Evolutionary conservation across 2,329 filamentous ascomycete genomes (phyloP), one percentile per base, ranked within the genome.

Genomic region (Aspergillus neotritici): DNA sequence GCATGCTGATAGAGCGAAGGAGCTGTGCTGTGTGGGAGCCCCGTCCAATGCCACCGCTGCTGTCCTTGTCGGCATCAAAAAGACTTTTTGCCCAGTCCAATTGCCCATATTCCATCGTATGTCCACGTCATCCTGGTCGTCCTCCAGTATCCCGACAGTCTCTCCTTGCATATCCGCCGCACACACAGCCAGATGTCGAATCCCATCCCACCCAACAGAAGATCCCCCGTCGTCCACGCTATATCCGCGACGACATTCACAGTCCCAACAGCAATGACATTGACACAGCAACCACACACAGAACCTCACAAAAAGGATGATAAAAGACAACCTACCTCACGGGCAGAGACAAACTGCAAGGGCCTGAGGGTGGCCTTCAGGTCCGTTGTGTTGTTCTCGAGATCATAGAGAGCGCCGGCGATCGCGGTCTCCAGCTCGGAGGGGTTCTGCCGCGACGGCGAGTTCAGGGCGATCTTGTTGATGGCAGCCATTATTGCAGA

Each of bases 381-480:
- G 77, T 98, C 93, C 73, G 89, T 80, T 70, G 93, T 95, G 84
- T 96, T 96, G 79, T 84, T 90, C 88, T 98, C 93, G 76, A 98
- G 87, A 70, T 98, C 93, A 80, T 86, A 94, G 60, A 98, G 87
- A 77, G 93, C 93, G 76, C 84, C 86, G 72, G 93, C 93, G 73
- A 98, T 94, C 81, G 78, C 87, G 75, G 81, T 84, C 87, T 98
- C 93, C 65, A 97, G 85, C 85, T 98, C 93, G 62, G 88, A 94
- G 63, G 93, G 93, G 77, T 84, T 94, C 74, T 86, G 82, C 80
- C 88, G 83, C 77, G 91, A 96, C 63, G 91, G 86, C 85, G 87
- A 94, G 84, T 93, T 96, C 72, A 83, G 74, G 71, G 90, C 89
- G 75, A 97, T 97, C 88, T 97, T 97, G 86, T 95, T 95, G 71